These are phyloP conservation scores for Gracilaria caudata DNA, from an alignment of 23 red algal species.

Conservation along the genomic window DNA sequence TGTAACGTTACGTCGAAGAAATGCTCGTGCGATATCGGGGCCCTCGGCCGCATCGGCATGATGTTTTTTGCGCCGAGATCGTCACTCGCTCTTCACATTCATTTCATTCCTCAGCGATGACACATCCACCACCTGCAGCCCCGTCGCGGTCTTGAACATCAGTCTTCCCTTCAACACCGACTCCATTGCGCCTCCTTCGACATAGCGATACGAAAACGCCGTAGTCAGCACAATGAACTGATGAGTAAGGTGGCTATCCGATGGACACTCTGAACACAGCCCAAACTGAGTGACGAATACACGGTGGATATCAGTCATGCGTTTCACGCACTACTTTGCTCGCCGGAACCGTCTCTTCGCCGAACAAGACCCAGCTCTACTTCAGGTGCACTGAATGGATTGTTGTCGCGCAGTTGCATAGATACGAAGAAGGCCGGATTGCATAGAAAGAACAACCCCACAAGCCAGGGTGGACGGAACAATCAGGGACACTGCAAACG, in stretches of 20 bases:
- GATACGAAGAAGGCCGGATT: background rate
- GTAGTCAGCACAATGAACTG: background rate
- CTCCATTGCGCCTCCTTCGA: conserved; percentile 31
- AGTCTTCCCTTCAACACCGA: conserved; percentile 3
- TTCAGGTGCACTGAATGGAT: background rate
- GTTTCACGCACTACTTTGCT: background rate
- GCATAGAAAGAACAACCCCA: conserved; percentile 2
- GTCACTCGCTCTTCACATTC: too few relatives aligned
- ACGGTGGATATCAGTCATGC: background rate
- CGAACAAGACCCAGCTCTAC: conserved; percentile 1
- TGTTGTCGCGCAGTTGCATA: background rate
- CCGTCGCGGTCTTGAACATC: conserved; percentile 2
- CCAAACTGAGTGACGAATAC: background rate
- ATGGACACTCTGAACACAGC: background rate
- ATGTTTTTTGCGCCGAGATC: conserved; percentile 17
- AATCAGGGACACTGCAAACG: background rate
- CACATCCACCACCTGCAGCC: conserved; percentile 44
- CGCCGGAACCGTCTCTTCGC: background rate
- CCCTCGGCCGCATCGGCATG: too few relatives aligned
- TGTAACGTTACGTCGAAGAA: too few relatives aligned
- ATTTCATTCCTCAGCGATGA: conserved; percentile 30
- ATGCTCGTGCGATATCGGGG: too few relatives aligned
- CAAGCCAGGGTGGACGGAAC: background rate
- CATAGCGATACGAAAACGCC: conserved; percentile 1
- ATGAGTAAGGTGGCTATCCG: background rate